Base-by-base conservation (phyloP, 176 grass and related monocot genomes). In the Neostapfia colusana region DNA sequence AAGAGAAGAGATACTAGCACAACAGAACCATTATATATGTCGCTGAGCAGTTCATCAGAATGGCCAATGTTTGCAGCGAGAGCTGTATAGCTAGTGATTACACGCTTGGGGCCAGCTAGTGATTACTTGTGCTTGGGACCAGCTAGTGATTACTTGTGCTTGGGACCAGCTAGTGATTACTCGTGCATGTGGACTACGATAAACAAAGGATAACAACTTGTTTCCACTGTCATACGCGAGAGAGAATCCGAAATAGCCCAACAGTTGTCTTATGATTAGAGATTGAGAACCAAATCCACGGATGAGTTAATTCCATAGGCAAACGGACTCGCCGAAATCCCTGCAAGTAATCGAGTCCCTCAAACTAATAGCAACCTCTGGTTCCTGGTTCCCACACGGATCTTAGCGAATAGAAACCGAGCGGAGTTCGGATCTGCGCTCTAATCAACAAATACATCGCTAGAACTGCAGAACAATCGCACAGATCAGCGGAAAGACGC, bases 381-480 rank as follows among this genome's bases (percentile, higher is more conserved):
- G 2, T 77, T 51, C 7, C 11, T 65, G 38, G 61, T 51, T 67
- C 20, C 49, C 15, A 63, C 31, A 53, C 21, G 42, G 62, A 61
- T n/a, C 25, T 9, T 3, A 79, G 26, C 38, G 34, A 39, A 61
- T 36, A 20, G 23, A 58, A 57, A 69, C 27, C 2, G 5, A 42
- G 18, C 77, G 3, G 53, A 41, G 11, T 20, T 77, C 82, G 77
- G 77, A 89, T 89, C 82, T 76, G 81, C 61, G 53, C 74, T 27
- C 36, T 9, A 0, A 8, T n/a, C 6, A 75, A 65, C 72, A 37
- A 75, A 76, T 57, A 37, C 38, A 18, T 8, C 3, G 15, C 35
- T 26, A 54, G 27, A 76, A 56, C 15, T 46, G 31, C 63, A 69
- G 45, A 34, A 4, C 27, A 23, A 66, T 45, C 18, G 18, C 45